A percentile compares a stretch with the other conserved stretches of the same genome.
Evolutionary conservation across 768 basidiomycete genomes (phyloP).

Genomic region (Dendrothele bispora): DNA sequence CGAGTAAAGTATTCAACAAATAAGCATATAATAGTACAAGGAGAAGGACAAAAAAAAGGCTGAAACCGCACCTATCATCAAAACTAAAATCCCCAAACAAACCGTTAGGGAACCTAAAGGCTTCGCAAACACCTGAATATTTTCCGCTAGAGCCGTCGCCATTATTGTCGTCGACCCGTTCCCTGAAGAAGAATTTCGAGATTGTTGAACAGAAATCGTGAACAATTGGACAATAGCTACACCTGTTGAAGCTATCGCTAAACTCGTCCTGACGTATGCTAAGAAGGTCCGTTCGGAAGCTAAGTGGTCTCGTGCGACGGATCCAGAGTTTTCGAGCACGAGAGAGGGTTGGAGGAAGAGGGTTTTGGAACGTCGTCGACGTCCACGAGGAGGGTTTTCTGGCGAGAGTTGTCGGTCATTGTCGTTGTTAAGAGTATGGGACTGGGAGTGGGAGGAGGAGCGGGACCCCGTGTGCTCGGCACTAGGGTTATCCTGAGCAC

Average conservation of each 20-base stretch:
- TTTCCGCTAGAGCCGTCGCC: neutral
- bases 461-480: no score
- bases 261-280: constrained; percentile 52
- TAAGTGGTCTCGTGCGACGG: constrained; percentile 54
- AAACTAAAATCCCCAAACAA: constrained; percentile 1
- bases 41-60: neutral
- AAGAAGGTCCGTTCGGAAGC: constrained; percentile 54
- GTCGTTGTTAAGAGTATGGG: no score
- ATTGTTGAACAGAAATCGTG: constrained; percentile 4
- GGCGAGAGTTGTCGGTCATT: no score
- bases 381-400: no score
- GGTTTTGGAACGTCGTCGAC: neutral
- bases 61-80: neutral
- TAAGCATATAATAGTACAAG: neutral
- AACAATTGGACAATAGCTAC: constrained; percentile 22
- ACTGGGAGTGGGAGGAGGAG: no score
- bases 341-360: constrained; percentile 14
- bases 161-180: no score
- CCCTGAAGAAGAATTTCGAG: neutral
- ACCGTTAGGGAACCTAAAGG: constrained; percentile 2
- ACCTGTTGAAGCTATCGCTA: constrained; percentile 51
- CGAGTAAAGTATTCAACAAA: no score
- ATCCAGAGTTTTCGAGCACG: constrained; percentile 46
- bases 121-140: neutral
- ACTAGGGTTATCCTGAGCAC: no score